Evolutionary conservation across 2,329 filamentous ascomycete species (phyloP), one percentile per base, ranked within the genome.

Genomic region (Xylariaceae sp.): DNA sequence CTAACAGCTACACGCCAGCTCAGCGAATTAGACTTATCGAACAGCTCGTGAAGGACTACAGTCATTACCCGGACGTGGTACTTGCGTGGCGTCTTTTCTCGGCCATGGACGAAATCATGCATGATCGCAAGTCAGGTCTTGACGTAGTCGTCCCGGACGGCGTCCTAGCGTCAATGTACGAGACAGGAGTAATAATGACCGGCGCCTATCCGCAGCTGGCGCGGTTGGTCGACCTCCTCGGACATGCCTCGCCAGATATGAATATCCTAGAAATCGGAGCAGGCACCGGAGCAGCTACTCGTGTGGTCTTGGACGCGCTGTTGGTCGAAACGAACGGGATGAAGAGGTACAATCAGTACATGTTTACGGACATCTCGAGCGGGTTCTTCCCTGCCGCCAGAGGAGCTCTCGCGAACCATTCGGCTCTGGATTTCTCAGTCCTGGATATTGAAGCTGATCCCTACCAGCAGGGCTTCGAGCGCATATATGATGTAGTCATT

Each of bases 381-480:
- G 21, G 22, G 12, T 38, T 38, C 19, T 14, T 38, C 5, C 23
- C 32, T 21, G 14, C 25, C 5, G 36, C 13, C 3, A 19, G 33
- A 28, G 33, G 30, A 8, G 6, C 15, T 10, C 31, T 39, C 6
- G 33, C 33, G 3, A 10, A 11, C 2, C 33, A 17, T 19, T 13
- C 17, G 5, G 14, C 15, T 3, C 36, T 47, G 25, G 29, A 22
- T 2, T 49, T 31, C 23, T 25, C 19, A 9, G 26, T 28, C 4
- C 34, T 49, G 4, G 43, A 49, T 26, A 46, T 51, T n/a, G 31
- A 37, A 21, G 27, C 14, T n/a, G 32, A 32, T 12, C 33, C 22
- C 2, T 23, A 34, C 24, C 24, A 16, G 8, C 43, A 45, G 32
- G 40, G 38, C 11, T 44, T 36, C 23, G 15, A 27, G 13, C 29